Evolutionary conservation across 2,329 filamentous ascomycete species (phyloP).

Genomic region (Chaetomiaceae sp.): DNA sequence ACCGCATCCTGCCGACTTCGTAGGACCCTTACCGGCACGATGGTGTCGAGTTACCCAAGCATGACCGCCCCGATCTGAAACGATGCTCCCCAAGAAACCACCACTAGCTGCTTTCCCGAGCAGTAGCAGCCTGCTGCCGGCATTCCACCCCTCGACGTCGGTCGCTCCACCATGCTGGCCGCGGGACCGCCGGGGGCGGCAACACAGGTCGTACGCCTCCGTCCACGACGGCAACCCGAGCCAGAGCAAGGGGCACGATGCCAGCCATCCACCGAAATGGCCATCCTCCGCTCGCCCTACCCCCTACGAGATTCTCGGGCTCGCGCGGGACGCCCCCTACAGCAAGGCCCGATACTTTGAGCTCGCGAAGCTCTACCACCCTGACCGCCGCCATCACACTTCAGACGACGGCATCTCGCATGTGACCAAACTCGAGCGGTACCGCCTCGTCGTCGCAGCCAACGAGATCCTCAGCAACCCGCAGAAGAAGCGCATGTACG

Average conservation of each 20-base stretch:
- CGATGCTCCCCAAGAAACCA: conserved; percentile 29
- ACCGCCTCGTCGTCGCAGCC: conserved; percentile 81
- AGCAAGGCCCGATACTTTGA: conserved; percentile 81
- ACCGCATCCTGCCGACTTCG: background rate
- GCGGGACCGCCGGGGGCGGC: background rate
- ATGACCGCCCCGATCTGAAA: conserved; percentile 15
- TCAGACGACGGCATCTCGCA: conserved; percentile 48
- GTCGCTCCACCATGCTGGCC: conserved; percentile 24
- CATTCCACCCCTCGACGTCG: conserved; percentile 18
- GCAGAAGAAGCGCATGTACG: conserved; percentile 73
- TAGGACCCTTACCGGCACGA: background rate
- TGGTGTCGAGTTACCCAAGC: conserved; percentile 10
- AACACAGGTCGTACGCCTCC: conserved; percentile 21
- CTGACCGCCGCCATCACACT: conserved; percentile 58
- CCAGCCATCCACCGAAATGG: conserved; percentile 36
- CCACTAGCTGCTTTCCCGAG: conserved; percentile 27
- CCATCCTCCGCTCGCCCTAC: conserved; percentile 56
- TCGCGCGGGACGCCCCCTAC: conserved; percentile 59
- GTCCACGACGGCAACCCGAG: conserved; percentile 12
- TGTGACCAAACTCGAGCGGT: conserved; percentile 73
- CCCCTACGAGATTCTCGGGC: conserved; percentile 83
- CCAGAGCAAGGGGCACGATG: background rate
- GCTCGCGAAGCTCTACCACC: conserved; percentile 94
- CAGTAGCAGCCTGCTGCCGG: conserved; percentile 18
- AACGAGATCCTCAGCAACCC: conserved; percentile 85